Evolutionary conservation across 306 rosid species (phyloP).

Genomic region (Dryas alaskensis): DNA sequence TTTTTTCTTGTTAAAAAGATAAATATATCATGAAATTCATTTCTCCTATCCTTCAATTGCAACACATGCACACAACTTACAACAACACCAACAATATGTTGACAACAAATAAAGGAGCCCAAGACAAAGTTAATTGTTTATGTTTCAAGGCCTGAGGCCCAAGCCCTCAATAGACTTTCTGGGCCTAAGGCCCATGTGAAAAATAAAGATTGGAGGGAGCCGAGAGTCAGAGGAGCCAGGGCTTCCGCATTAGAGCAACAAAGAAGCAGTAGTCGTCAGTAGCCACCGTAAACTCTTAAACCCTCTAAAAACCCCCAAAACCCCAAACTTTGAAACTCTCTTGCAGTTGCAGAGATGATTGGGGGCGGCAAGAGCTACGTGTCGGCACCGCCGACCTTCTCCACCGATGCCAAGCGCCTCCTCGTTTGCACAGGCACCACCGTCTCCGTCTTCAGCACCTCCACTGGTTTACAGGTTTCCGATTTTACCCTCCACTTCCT

Average conservation of each 20-base stretch:
- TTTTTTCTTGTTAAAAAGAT: too few species aligned
- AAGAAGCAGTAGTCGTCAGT: not conserved
- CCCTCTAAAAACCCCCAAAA: not conserved
- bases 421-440: conserved; percentile 58
- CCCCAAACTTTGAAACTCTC: not conserved
- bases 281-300: not conserved
- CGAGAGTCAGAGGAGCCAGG: conserved; percentile 1
- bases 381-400: conserved; percentile 67
- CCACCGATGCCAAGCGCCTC: conserved; percentile 69
- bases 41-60: too few species aligned
- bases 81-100: too few species aligned
- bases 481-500: not conserved
- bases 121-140: too few species aligned
- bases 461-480: conserved; percentile 63
- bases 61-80: too few species aligned
- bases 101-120: too few species aligned
- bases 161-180: too few species aligned
- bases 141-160: too few species aligned
- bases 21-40: too few species aligned
- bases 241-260: not conserved
- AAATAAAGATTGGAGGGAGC: too few species aligned
- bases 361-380: conserved; percentile 74
- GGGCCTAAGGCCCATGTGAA: too few species aligned
- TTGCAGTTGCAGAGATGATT: conserved; percentile 30
- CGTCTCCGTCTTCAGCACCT: conserved; percentile 71